Percentiles rank a stretch among this genome's conserved stretches.
These are phyloP conservation scores for Diaporthe velutina DNA, from an alignment of 2,329 filamentous ascomycete species.

Conservation along the genomic window DNA sequence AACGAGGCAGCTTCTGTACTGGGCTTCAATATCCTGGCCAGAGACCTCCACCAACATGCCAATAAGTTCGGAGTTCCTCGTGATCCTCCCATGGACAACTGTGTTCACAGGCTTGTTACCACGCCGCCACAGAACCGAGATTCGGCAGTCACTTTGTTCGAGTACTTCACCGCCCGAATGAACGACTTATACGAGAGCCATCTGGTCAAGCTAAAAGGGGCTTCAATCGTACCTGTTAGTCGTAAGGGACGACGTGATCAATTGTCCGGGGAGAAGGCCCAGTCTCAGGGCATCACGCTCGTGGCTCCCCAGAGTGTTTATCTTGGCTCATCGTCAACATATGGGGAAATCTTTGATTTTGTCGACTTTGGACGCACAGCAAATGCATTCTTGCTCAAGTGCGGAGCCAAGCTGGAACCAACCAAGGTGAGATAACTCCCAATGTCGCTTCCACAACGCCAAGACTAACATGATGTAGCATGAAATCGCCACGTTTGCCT, in stretches of 20 bases:
- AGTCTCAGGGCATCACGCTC: slow-evolving; percentile 57
- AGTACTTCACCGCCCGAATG: slow-evolving; percentile 84
- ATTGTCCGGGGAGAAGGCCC: slow-evolving; percentile 54
- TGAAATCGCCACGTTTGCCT: slow-evolving; percentile 88
- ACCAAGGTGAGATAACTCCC: slow-evolving; percentile 61
- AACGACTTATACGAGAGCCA: slow-evolving; percentile 77
- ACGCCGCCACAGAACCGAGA: slow-evolving; percentile 76
- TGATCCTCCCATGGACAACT: slow-evolving; percentile 84
- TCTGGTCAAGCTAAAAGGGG: slow-evolving; percentile 71
- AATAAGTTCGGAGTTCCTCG: slow-evolving; percentile 86
- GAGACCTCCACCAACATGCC: slow-evolving; percentile 84
- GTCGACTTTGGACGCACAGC: slow-evolving; percentile 92
- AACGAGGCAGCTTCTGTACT: slow-evolving; percentile 83
- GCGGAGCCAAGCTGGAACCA: slow-evolving; percentile 92
- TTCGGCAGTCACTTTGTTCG: slow-evolving; percentile 80
- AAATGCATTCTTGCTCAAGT: slow-evolving; percentile 88
- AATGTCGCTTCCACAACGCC: neutral
- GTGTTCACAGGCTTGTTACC: slow-evolving; percentile 78
- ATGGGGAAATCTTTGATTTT: slow-evolving; percentile 95
- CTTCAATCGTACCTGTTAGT: slow-evolving; percentile 79
- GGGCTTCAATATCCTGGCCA: slow-evolving; percentile 82
- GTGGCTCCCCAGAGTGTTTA: slow-evolving; percentile 83
- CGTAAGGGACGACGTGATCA: slow-evolving; percentile 46
- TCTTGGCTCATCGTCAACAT: slow-evolving; percentile 77
- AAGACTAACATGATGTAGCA: slow-evolving; percentile 53